Evolutionary conservation across 176 grass and related monocot genomes (phyloP).

Genomic region (barley (Hordeum vulgare)): MorexV3_pseudomolecules_assembly NC_058519.1:629036137-629036636

Average conservation of each 20-base stretch:
- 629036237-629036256: background rate
- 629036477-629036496: constrained; percentile 42
- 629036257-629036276: background rate
- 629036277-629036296: background rate
- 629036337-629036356: constrained; percentile 6
- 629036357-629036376: constrained; percentile 52
- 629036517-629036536: constrained; percentile 22
- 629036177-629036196: background rate
- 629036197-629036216: background rate
- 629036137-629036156: background rate
- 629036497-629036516: constrained; percentile 38
- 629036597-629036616: constrained; percentile 50
- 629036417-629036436: constrained; percentile 30
- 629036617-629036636: constrained; percentile 30
- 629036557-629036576: constrained; percentile 49
- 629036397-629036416: constrained; percentile 43
- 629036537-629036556: constrained; percentile 49
- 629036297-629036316: background rate
- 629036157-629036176: background rate
- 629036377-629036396: constrained; percentile 19
- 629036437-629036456: constrained; percentile 14
- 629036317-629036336: background rate
- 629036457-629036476: constrained; percentile 16
- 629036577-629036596: constrained; percentile 28
- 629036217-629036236: background rate